These are phyloP conservation scores for Flagelloscypha sp. DNA, from an alignment of 768 basidiomycete species.

Conservation along the genomic window DNA sequence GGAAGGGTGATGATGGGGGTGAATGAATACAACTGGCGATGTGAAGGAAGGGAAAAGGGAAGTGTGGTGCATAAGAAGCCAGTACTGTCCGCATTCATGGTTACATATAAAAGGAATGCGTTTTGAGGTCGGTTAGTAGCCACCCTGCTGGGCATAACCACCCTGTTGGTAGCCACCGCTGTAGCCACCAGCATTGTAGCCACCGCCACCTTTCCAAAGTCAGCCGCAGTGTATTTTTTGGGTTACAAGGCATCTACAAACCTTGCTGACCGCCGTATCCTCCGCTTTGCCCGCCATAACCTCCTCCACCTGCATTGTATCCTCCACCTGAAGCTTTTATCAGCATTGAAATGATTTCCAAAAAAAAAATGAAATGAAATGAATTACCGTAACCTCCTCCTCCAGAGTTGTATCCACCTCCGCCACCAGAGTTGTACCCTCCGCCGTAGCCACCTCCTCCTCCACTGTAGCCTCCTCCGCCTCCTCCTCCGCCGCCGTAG, in stretches of 20 bases:
- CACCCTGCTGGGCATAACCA: background rate
- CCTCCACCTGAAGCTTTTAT: too few species aligned
- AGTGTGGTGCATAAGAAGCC: too few species aligned
- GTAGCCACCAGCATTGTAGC: constrained; percentile 17
- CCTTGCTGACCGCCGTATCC: constrained; percentile 19
- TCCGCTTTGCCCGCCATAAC: constrained; percentile 14
- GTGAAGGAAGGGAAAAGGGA: too few species aligned
- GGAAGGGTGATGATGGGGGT: too few species aligned
- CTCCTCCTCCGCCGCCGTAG: constrained; percentile 4
- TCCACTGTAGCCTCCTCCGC: constrained; percentile 19
- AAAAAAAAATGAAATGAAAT: too few species aligned
- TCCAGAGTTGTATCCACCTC: constrained; percentile 14
- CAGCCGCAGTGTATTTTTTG: too few species aligned
- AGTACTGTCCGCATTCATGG: too few species aligned
- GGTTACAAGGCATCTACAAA: constrained; percentile 4
- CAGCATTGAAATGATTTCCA: too few species aligned
- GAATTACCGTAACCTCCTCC: constrained; percentile 16
- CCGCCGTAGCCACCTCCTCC: constrained; percentile 13
- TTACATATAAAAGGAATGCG: background rate
- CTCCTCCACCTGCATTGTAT: constrained; percentile 15
- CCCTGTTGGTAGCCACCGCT: constrained; percentile 24
- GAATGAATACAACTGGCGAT: too few species aligned
- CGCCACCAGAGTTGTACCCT: constrained; percentile 6
- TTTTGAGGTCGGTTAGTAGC: background rate
- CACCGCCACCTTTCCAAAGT: too few species aligned